phyloP scores from a whole-genome alignment of 2,329 filamentous ascomycete species.

The Fusarium musae region DNA sequence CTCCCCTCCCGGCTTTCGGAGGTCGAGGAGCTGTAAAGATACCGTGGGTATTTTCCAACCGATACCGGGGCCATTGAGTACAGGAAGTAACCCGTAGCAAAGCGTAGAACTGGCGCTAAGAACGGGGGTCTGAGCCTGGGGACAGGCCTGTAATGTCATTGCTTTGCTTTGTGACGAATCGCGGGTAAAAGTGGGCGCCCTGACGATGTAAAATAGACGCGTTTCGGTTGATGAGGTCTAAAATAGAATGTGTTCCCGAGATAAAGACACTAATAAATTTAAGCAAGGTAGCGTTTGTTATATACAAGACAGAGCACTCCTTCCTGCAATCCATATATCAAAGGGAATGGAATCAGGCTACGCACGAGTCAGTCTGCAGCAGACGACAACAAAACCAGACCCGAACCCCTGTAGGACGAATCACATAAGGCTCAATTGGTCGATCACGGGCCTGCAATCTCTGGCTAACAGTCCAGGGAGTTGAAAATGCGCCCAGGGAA shows the following conservation, averaged over 20 bases:
- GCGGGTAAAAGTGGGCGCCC: constrained; percentile 19
- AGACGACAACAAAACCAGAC: not conserved
- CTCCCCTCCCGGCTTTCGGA: constrained; percentile 18
- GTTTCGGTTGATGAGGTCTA: not conserved
- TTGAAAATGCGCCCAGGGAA: not conserved
- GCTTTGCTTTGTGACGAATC: constrained; percentile 4
- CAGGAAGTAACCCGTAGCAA: constrained; percentile 13
- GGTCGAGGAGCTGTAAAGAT: not conserved
- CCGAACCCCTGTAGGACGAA: not conserved
- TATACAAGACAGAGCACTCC: not conserved
- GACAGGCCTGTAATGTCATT: constrained; percentile 13
- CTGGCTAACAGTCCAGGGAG: not conserved
- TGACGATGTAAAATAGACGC: not conserved
- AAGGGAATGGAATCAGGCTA: not conserved
- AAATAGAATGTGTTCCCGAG: constrained; percentile 16
- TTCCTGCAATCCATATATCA: not conserved
- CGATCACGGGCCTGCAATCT: not conserved
- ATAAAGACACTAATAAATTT: not conserved
- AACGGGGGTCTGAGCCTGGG: not conserved
- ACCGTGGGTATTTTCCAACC: not conserved
- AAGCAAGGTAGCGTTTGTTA: not conserved
- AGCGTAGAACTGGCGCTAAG: constrained; percentile 1
- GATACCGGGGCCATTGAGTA: constrained; percentile 13
- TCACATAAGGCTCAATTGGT: not conserved
- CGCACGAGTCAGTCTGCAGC: not conserved